A percentile compares a stretch with the other conserved stretches of the same genome.
Evolutionary conservation across 257 asterid genomes (phyloP).

Genomic region (Linaria vulgaris): DNA sequence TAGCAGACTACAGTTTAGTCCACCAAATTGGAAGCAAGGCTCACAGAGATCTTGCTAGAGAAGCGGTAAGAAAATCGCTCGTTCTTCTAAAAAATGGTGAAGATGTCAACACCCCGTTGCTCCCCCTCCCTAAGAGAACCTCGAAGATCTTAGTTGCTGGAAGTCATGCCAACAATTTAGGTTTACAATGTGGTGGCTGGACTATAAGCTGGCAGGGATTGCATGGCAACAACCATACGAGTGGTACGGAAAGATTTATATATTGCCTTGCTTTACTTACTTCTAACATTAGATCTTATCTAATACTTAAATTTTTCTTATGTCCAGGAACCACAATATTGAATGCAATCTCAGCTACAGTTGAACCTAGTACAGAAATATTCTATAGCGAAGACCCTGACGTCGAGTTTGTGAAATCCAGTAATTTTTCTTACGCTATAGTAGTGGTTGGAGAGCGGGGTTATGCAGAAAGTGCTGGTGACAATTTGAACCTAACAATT

Average conservation of each 20-base stretch:
- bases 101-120: too few species aligned
- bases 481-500: too few species aligned
- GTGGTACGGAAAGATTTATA: too few species aligned
- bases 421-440: slow-evolving; percentile 38
- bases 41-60: too few species aligned
- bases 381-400: too few species aligned
- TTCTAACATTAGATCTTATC: slow-evolving; percentile 32
- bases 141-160: slow-evolving; percentile 48
- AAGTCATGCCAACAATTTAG: too few species aligned
- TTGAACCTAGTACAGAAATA: too few species aligned
- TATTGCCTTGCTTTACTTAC: slow-evolving; percentile 42
- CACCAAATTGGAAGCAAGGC: too few species aligned
- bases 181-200: slow-evolving; percentile 62
- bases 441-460: slow-evolving; percentile 58
- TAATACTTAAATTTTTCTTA: slow-evolving; percentile 35
- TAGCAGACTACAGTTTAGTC: too few species aligned
- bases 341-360: too few species aligned
- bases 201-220: slow-evolving; percentile 44
- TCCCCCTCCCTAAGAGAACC: slow-evolving; percentile 49
- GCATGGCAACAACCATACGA: slow-evolving; percentile 31
- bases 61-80: too few species aligned
- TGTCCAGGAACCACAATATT: slow-evolving; percentile 29
- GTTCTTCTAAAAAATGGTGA: too few species aligned
- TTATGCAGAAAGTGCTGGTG: slow-evolving; percentile 45
- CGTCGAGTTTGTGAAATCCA: slow-evolving; percentile 25